Conservation (phyloP, 345 rosid species). For the Litchi chinensis region DNA sequence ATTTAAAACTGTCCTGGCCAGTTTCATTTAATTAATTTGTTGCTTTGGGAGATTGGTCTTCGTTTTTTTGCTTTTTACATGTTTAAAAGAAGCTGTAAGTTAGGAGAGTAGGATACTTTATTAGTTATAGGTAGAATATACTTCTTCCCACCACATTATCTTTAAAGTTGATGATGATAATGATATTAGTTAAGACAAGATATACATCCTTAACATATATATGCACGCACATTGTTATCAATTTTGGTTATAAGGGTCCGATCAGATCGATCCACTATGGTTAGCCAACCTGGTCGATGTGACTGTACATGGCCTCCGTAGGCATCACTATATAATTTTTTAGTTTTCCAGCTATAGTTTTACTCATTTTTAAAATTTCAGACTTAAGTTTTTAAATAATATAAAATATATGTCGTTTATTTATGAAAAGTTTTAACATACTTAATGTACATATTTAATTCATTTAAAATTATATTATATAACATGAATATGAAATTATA, state of each 20-base stretch:
- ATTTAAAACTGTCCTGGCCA: neutral
- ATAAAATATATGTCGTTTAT: too few relatives aligned
- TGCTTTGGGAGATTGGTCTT: neutral
- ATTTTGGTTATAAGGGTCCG: too few relatives aligned
- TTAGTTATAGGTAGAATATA: conserved; percentile 13
- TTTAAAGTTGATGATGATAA: neutral
- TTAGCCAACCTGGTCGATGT: conserved; percentile 35
- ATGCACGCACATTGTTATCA: too few relatives aligned
- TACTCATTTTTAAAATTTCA: too few relatives aligned
- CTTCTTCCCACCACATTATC: neutral
- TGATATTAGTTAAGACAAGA: neutral
- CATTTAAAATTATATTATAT: too few relatives aligned
- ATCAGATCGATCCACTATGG: conserved; percentile 2
- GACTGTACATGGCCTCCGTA: conserved; percentile 4
- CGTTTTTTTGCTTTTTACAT: neutral
- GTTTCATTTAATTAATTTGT: neutral
- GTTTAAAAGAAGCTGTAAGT: neutral
- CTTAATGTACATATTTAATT: too few relatives aligned
- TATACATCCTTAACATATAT: neutral
- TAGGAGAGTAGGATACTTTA: neutral
- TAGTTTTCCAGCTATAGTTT: neutral
- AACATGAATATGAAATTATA: too few relatives aligned
- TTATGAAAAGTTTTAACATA: too few relatives aligned
- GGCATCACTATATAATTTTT: neutral
- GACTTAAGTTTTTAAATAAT: too few relatives aligned